phyloP scores from a whole-genome alignment of 2,329 filamentous ascomycete genomes.

The Pestalotiopsis sp. region DNA sequence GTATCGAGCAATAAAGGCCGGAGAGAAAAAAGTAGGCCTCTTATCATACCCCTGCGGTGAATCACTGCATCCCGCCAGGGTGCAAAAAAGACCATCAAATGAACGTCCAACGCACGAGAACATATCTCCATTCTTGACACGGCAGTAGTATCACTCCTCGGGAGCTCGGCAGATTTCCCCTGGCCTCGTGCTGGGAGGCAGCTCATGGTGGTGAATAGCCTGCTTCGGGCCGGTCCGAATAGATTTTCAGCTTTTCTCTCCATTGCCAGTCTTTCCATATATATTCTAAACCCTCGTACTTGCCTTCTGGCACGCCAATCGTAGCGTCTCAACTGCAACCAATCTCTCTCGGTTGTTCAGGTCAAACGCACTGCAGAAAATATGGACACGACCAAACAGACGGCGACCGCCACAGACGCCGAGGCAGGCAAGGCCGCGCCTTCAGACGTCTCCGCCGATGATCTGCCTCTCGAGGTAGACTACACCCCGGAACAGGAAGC shows the following conservation, averaged over 20 bases:
- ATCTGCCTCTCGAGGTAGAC: neutral
- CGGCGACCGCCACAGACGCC: neutral
- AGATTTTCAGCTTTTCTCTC: neutral
- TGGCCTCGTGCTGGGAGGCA: neutral
- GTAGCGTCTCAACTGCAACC: neutral
- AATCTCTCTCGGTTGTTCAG: neutral
- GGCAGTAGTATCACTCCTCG: neutral
- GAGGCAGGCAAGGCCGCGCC: neutral
- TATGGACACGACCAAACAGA: neutral
- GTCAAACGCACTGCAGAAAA: neutral
- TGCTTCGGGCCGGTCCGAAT: neutral
- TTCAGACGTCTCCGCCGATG: neutral
- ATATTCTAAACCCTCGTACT: neutral
- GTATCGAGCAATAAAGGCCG: neutral
- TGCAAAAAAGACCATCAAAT: neutral
- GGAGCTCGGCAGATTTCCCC: neutral
- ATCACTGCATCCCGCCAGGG: neutral
- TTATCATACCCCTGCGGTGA: neutral
- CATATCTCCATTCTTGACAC: neutral
- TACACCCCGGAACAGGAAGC: neutral
- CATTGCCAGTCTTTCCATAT: neutral
- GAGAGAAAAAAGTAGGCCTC: neutral
- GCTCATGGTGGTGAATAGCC: neutral
- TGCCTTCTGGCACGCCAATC: too few relatives aligned
- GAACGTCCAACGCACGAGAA: neutral